Base-by-base conservation (phyloP, 2,329 filamentous ascomycete species). In the Colletotrichum sp. region DNA sequence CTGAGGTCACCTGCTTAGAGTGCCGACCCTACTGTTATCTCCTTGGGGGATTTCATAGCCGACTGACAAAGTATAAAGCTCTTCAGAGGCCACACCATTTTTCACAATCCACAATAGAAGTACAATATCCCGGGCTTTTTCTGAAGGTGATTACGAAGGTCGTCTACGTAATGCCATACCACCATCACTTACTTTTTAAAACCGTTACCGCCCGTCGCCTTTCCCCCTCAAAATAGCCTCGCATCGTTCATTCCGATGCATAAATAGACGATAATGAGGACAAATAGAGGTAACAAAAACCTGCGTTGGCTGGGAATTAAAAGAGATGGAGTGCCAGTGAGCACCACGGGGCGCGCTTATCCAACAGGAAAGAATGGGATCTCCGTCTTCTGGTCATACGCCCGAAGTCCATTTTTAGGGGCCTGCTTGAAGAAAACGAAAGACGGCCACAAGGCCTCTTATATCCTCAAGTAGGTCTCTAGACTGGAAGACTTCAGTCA, bases 21-120 rank as follows among this genome's bases (percentile, higher is more conserved):
- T 24, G 0, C 44, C 6, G 3, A 6, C 6, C 9, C 3, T 22
- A 9, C 0, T 9, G 3, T n/a, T 10, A 4, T 3, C 10, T 48
- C 6, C 2, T 7, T 4, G 3, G 39, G 18, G 10, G 4, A 13
- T 13, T 22, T 0, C n/a, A 13, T 22, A 2, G 44, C 44, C 1
- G 3, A 22, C 3, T 52, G n/a, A 8, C 2, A 12, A 4, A 3
- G 6, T 52, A 52, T 22, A 52, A 22, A 52, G n/a, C 4, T 7
- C 0, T 13, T 1, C 2, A 1, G 2, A 48, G 6, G 44, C 4
- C 44, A 52, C n/a, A 52, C 10, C 10, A 48, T 48, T n/a, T n/a
- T 6, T 6, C 18, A 48, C 18, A 48, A 22, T 7, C 18, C 5
- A 4, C 39, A 39, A 39, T 39, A 3, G 34, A 36, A 36, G 34